A percentile compares a stretch with the other conserved stretches of the same genome.
Conservation (phyloP, 768 basidiomycete genomes). For the Naganishia antarctica region DNA sequence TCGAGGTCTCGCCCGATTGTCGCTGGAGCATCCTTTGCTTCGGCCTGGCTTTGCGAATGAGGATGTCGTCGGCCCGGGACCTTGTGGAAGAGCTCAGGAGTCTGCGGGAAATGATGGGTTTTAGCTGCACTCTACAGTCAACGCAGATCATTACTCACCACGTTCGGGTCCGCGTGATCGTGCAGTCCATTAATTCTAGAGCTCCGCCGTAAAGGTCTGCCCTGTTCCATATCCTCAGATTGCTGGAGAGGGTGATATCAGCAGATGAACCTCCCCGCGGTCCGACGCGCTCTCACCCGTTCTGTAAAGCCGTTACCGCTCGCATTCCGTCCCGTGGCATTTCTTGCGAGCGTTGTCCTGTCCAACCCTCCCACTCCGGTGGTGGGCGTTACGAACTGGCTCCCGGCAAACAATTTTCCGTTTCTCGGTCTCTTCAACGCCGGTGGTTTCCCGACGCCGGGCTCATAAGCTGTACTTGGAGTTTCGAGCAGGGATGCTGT, state of each 20-base stretch:
- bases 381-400: not conserved
- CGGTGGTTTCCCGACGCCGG: slow-evolving; percentile 26
- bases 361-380: not conserved
- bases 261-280: not conserved
- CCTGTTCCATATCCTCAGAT: slow-evolving; percentile 2
- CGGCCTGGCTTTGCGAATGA: not conserved
- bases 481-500: not conserved
- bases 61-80: not conserved
- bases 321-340: slow-evolving; percentile 26
- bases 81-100: slow-evolving; percentile 16
- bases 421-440: slow-evolving; percentile 21
- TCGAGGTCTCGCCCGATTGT: not conserved
- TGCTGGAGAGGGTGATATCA: too few relatives aligned
- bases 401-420: not conserved
- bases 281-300: not conserved
- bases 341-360: slow-evolving; percentile 8
- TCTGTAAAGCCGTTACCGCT: slow-evolving; percentile 17
- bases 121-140: too few relatives aligned
- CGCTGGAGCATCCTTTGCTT: not conserved
- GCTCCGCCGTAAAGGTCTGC: slow-evolving; percentile 13
- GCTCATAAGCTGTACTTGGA: slow-evolving; percentile 1
- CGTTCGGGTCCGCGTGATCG: not conserved
- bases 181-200: slow-evolving; percentile 11
- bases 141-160: too few relatives aligned
- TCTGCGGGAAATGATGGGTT: too few relatives aligned